Conservation (phyloP, 2,329 filamentous ascomycete genomes). For the Westerdykella ornata region DNA sequence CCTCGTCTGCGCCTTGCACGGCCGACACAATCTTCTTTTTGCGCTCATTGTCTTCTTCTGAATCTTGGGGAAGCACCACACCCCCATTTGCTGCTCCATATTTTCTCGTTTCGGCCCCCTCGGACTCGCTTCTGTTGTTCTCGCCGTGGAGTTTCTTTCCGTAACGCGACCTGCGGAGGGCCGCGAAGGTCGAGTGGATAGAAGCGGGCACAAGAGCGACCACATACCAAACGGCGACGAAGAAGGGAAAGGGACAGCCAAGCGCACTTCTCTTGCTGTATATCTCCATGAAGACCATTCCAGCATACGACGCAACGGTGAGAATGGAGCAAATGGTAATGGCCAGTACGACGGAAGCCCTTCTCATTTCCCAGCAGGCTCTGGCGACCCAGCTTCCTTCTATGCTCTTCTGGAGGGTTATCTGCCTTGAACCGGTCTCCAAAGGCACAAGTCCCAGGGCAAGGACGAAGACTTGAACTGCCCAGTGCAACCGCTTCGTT, state of each 20-base stretch:
- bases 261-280: constrained; percentile 28
- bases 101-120: neutral
- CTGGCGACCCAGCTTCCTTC: constrained; percentile 7
- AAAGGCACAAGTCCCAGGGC: constrained; percentile 18
- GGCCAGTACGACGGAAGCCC: neutral
- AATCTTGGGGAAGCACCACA: neutral
- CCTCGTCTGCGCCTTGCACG: constrained; percentile 24
- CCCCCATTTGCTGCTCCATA: neutral
- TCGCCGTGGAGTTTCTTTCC: neutral
- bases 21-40: constrained; percentile 11
- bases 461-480: constrained; percentile 19
- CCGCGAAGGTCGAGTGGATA: constrained; percentile 17
- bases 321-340: neutral
- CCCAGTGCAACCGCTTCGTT: constrained; percentile 8
- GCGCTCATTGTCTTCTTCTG: constrained; percentile 1
- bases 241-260: constrained; percentile 26
- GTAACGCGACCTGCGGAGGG: constrained; percentile 3
- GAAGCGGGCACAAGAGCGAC: constrained; percentile 19
- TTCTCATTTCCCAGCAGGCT: constrained; percentile 5
- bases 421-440: constrained; percentile 4
- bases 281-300: constrained; percentile 21
- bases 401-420: constrained; percentile 4
- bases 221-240: constrained; percentile 22
- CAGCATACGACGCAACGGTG: constrained; percentile 12
- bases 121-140: too few relatives aligned